A percentile compares a stretch with the other conserved stretches of the same genome.
Conservation (phyloP, 2,329 filamentous ascomycete species). For the Trichophaea hybrida region DNA sequence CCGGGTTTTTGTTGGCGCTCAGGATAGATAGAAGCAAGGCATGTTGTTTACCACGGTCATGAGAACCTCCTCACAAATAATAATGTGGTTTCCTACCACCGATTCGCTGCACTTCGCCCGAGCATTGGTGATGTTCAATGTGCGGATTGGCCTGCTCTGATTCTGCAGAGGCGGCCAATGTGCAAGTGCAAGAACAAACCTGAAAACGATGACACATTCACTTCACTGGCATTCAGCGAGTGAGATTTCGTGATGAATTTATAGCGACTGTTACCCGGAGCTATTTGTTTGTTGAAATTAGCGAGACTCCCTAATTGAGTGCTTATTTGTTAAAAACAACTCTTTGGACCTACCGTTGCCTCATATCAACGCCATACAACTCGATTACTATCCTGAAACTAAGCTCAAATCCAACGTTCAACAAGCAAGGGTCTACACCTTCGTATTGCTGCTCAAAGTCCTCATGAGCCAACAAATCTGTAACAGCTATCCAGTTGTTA, state of each 20-base stretch:
- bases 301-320: no score
- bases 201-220: no score
- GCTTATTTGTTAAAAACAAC: no score
- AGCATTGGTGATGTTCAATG: no score
- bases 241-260: no score
- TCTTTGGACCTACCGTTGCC: background rate
- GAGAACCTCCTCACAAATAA: background rate
- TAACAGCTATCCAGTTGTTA: slow-evolving; percentile 45
- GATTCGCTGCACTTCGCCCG: no score
- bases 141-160: no score
- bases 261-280: no score
- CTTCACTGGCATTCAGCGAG: no score
- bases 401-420: background rate
- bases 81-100: background rate
- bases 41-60: background rate
- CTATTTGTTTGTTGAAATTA: no score
- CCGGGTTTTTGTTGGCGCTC: background rate
- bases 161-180: no score
- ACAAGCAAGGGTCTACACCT: background rate
- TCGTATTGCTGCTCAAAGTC: background rate
- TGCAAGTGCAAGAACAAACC: no score
- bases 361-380: background rate
- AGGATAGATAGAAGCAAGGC: slow-evolving; percentile 1
- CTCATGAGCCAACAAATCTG: background rate
- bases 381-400: background rate